Percentiles rank a stretch among this genome's conserved stretches.
phyloP scores from a whole-genome alignment of 2,329 filamentous ascomycete species.

The Aspergillus persii region DNA sequence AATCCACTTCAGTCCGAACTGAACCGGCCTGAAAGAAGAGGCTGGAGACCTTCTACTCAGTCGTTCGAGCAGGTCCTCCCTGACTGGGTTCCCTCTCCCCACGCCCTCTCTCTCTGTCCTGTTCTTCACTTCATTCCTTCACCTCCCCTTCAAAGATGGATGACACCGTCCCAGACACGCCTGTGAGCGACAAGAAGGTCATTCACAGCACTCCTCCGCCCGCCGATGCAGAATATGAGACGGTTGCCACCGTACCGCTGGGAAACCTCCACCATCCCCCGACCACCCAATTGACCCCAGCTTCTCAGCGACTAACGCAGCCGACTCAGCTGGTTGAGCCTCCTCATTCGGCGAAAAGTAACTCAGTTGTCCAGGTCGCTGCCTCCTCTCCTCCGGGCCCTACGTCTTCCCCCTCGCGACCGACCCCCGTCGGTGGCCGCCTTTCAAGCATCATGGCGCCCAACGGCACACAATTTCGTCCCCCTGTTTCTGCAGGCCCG shows the following conservation, averaged over 20 bases:
- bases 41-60: neutral
- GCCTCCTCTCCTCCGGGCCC: constrained; percentile 77
- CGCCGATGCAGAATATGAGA: constrained; percentile 45
- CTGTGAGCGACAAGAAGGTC: constrained; percentile 34
- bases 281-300: constrained; percentile 41
- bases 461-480: constrained; percentile 68
- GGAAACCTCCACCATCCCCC: constrained; percentile 19
- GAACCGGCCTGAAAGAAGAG: neutral
- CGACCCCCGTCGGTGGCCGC: constrained; percentile 38
- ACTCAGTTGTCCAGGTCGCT: constrained; percentile 69
- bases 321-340: constrained; percentile 59
- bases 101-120: neutral
- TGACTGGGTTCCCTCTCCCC: neutral
- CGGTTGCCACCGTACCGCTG: constrained; percentile 50
- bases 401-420: constrained; percentile 41
- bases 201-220: constrained; percentile 29
- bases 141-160: constrained; percentile 31
- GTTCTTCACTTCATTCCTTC: neutral
- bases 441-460: constrained; percentile 69
- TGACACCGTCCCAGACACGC: constrained; percentile 42
- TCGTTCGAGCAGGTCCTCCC: neutral
- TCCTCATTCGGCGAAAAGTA: constrained; percentile 33
- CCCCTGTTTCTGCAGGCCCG: constrained; percentile 45
- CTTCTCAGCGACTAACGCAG: constrained; percentile 56
- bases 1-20: neutral